These are phyloP conservation scores for Didymella sp. DNA, from an alignment of 2,329 filamentous ascomycete genomes.

Conservation along the genomic window DNA sequence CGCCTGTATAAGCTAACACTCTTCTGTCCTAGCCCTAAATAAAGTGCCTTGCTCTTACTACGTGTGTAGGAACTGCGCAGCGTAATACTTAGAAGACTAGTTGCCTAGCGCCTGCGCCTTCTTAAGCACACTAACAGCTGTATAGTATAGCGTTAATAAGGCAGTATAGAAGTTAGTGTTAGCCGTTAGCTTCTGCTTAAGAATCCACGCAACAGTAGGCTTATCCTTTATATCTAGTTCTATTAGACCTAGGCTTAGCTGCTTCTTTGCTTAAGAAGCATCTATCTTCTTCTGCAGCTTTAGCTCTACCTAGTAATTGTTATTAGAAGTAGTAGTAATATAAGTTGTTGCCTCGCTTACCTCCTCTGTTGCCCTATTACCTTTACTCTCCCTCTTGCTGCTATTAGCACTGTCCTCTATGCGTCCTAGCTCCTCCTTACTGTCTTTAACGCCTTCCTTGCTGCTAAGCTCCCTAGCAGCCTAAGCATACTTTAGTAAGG, in stretches of 20 bases:
- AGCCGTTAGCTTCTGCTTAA: neutral
- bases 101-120: neutral
- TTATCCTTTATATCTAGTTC: neutral
- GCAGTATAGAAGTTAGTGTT: neutral
- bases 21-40: no score
- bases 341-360: no score
- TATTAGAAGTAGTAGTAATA: neutral
- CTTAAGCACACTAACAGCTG: neutral
- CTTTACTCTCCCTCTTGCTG: no score
- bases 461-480: no score
- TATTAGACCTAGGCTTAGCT: neutral
- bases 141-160: neutral
- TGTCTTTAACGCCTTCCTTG: no score
- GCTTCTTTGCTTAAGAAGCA: neutral
- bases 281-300: neutral
- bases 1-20: no score
- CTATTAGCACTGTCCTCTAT: no score
- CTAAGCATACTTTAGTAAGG: no score
- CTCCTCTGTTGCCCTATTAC: no score
- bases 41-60: neutral
- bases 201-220: neutral
- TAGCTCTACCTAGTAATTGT: neutral
- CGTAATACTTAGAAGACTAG: neutral
- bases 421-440: no score
- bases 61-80: neutral